These are phyloP conservation scores for Macrophomina phaseolina DNA, from an alignment of 2,329 filamentous ascomycete genomes.

Conservation along the genomic window DNA sequence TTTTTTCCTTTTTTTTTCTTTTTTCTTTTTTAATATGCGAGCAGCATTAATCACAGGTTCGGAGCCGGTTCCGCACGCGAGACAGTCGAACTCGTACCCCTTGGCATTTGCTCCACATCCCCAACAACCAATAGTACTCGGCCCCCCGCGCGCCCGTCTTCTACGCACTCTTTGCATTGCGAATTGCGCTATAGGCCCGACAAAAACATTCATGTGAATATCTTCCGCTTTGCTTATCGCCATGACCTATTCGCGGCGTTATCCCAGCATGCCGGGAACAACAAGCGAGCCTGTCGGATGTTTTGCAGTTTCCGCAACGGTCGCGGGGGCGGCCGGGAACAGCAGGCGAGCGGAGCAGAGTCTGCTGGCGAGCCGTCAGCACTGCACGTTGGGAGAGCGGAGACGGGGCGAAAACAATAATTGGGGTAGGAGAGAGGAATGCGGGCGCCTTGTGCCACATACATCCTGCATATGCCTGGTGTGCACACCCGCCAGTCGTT, in stretches of 20 bases:
- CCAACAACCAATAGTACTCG: neutral
- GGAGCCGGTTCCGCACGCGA: neutral
- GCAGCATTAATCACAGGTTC: neutral
- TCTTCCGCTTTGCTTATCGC: neutral
- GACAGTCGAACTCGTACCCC: too few species aligned
- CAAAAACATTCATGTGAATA: neutral
- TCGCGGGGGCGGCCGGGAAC: neutral
- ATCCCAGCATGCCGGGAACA: neutral
- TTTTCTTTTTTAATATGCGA: neutral
- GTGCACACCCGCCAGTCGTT: neutral
- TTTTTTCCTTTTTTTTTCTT: neutral
- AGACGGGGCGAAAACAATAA: neutral
- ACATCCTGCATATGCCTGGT: constrained; percentile 7
- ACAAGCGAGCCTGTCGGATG: constrained; percentile 2
- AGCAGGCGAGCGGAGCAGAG: neutral
- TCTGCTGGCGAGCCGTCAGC: constrained; percentile 6
- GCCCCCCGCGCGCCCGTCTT: neutral
- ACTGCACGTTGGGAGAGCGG: neutral
- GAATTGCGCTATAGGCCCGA: neutral
- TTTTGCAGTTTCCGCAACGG: neutral
- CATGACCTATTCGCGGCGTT: neutral
- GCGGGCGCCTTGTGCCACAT: neutral
- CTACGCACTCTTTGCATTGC: neutral
- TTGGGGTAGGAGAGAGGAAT: neutral
- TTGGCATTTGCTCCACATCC: neutral